These are phyloP conservation scores for Entrophospora sp. DNA, from an alignment of 192 early-diverging fungal genomes.

Conservation along the genomic window DNA sequence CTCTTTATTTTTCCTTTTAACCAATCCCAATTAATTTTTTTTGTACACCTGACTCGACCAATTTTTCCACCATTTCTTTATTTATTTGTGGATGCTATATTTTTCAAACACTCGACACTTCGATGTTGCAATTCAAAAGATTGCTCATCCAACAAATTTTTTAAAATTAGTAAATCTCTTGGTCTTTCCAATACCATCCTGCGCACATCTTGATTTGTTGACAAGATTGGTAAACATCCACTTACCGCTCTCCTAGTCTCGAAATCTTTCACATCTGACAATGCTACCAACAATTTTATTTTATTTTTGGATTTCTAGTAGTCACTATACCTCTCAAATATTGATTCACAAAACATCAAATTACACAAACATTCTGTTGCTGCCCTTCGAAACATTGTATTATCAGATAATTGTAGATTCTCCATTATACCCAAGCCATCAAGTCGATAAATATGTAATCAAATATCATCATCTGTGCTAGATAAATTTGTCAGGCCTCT, in stretches of 20 bases:
- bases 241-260: conserved; percentile 74
- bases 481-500: conserved; percentile 81
- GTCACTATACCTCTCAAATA: conserved; percentile 70
- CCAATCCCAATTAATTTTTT: conserved; percentile 34
- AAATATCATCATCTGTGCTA: conserved; percentile 60
- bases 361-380: conserved; percentile 91
- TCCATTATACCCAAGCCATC: conserved; percentile 67
- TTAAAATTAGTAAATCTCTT: conserved; percentile 43
- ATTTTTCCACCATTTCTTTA: conserved; percentile 34
- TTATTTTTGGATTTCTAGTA: conserved; percentile 38
- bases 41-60: conserved; percentile 42
- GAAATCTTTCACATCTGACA: conserved; percentile 82
- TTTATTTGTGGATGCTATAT: conserved; percentile 44
- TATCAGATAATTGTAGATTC: conserved; percentile 69
- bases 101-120: conserved; percentile 63
- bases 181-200: conserved; percentile 47
- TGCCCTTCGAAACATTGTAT: conserved; percentile 71
- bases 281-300: conserved; percentile 72
- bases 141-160: conserved; percentile 42
- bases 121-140: conserved; percentile 60
- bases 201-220: conserved; percentile 43
- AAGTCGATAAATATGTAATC: conserved; percentile 45
- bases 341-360: conserved; percentile 73
- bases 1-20: conserved; percentile 37
- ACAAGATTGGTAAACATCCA: conserved; percentile 79